Percentiles rank a stretch among this genome's conserved stretches.
Evolutionary conservation across 2,329 filamentous ascomycete species (phyloP).

Genomic region (Aspergillus sp.): DNA sequence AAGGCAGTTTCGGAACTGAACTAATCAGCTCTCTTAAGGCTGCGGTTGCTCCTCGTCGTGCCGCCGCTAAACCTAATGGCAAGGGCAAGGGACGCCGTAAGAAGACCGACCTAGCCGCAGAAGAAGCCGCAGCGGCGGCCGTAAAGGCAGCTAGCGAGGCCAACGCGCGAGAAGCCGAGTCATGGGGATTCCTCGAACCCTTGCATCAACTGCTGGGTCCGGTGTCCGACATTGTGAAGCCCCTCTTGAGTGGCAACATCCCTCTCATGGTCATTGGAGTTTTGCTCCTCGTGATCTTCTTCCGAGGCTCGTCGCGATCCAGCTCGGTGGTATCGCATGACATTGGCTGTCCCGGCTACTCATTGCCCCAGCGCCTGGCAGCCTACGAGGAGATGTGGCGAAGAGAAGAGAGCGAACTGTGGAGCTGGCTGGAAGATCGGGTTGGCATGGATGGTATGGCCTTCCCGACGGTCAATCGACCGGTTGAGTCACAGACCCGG

Average conservation of each 20-base stretch:
- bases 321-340: slow-evolving; percentile 35
- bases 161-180: slow-evolving; percentile 42
- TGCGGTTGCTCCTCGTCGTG: slow-evolving; percentile 67
- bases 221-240: slow-evolving; percentile 65
- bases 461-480: slow-evolving; percentile 33
- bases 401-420: slow-evolving; percentile 81
- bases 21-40: slow-evolving; percentile 72
- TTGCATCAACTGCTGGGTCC: slow-evolving; percentile 69
- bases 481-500: slow-evolving; percentile 44
- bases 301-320: slow-evolving; percentile 49
- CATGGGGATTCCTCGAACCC: slow-evolving; percentile 83
- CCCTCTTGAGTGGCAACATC: slow-evolving; percentile 73
- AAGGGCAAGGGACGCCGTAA: slow-evolving; percentile 62
- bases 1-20: slow-evolving; percentile 77
- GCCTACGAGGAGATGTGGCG: slow-evolving; percentile 95
- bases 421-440: slow-evolving; percentile 90
- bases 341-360: slow-evolving; percentile 40
- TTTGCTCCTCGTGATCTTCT: slow-evolving; percentile 72
- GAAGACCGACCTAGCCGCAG: slow-evolving; percentile 50
- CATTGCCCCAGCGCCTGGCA: slow-evolving; percentile 65
- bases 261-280: slow-evolving; percentile 73
- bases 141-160: slow-evolving; percentile 45
- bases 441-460: slow-evolving; percentile 65
- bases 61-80: slow-evolving; percentile 45
- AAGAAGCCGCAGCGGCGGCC: slow-evolving; percentile 43